Base-by-base conservation (phyloP, 495 filamentous ascomycete genomes). In the Podospora bellae-mahoneyi region DNA sequence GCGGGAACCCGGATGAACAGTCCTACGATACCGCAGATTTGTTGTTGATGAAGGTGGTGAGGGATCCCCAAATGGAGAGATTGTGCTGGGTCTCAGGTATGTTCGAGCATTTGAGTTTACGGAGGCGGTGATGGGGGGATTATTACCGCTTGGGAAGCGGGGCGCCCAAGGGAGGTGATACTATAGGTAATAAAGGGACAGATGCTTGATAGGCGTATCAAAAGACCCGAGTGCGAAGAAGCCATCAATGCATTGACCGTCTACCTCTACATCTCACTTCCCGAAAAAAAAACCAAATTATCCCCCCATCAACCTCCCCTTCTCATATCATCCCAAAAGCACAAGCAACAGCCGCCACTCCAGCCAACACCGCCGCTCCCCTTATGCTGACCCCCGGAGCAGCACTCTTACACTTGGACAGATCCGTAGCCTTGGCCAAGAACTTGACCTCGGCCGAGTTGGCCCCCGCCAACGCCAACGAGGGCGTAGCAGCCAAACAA, bases 41-140 rank as follows among this genome's bases (percentile, higher is more conserved):
- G 61, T 48, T 5, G 20, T 63, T 18, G 59, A 61, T 26, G 59
- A 6, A 10, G 18, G 59, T 13, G 59, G 20, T 1, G 61, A 34
- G 16, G 32, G 32, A 7, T 28, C 23, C 34, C 59, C 59, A 30
- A 30, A 28, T 63, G 61, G 61, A 63, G 30, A 63, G 61, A 32
- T 44, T 63, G 61, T 23, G 34, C 53, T 44, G 61, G 61, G 19
- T 28, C 26, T 23, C 20, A 23, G 20, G 20, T 1, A 63, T 63
- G 61, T 63, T 30, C 32, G 61, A 63, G 32, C 61, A 63, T 44
- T 20, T 63, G 5, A 63, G 28, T 63, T 19, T 34, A 32, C 61
- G 1, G 61, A 63, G 32, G 61, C 16, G 28, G 32, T 63, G 6
- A n/a, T 63, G 10, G 61, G 5, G 10, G 61, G 61, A 9, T 57